Percentiles rank a stretch among this genome's conserved stretches.
phyloP scores from a whole-genome alignment of 1,139 yeast species.

The Blastobotrys aristatus region DNA sequence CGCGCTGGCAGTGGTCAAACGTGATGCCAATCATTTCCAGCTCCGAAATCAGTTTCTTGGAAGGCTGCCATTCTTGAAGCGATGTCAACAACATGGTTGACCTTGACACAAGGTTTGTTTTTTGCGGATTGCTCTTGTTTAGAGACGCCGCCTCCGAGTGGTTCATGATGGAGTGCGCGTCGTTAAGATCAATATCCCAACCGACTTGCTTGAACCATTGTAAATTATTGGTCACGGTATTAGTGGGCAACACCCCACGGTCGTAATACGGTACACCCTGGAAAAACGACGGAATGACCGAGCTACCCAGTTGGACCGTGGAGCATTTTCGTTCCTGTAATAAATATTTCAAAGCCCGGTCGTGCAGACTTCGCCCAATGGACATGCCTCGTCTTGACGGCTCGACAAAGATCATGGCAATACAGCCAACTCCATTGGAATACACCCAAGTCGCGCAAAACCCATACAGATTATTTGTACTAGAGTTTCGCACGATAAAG shows the following conservation, averaged over 20 bases:
- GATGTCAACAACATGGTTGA: slow-evolving; percentile 24
- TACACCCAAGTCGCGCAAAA: slow-evolving; percentile 53
- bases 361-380: slow-evolving; percentile 54
- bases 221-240: slow-evolving; percentile 13
- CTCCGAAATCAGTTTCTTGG: slow-evolving; percentile 51
- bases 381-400: slow-evolving; percentile 53
- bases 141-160: neutral
- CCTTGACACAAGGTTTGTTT: neutral
- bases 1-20: slow-evolving; percentile 46
- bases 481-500: slow-evolving; percentile 57
- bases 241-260: slow-evolving; percentile 6
- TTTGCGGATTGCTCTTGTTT: neutral
- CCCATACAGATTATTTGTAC: slow-evolving; percentile 54
- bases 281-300: slow-evolving; percentile 49
- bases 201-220: slow-evolving; percentile 32
- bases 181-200: slow-evolving; percentile 27
- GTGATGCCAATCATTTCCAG: slow-evolving; percentile 56
- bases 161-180: slow-evolving; percentile 17
- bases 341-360: slow-evolving; percentile 51
- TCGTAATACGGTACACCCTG: slow-evolving; percentile 36
- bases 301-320: slow-evolving; percentile 44
- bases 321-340: slow-evolving; percentile 43
- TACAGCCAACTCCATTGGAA: slow-evolving; percentile 40
- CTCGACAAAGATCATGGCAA: slow-evolving; percentile 50
- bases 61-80: slow-evolving; percentile 45